Percentiles rank a stretch among this genome's conserved stretches.
phyloP scores from a whole-genome alignment of 129 eudicot species.

The Helianthus annuus region DNA sequence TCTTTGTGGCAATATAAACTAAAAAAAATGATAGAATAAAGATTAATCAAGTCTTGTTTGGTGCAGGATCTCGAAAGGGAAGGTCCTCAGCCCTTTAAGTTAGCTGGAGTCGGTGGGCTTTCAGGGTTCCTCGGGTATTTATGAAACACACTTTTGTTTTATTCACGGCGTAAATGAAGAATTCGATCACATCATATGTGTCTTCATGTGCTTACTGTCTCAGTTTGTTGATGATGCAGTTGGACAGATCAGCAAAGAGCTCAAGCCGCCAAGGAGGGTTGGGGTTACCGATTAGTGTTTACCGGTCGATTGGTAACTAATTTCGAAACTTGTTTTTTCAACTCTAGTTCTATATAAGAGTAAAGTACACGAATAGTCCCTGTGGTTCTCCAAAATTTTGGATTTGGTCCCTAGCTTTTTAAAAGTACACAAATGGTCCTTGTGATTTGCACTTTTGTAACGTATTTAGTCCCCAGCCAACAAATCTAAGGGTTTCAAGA shows the following conservation, averaged over 20 bases:
- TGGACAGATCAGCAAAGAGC: conserved; percentile 98
- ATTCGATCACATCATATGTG: background rate
- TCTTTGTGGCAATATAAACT: background rate
- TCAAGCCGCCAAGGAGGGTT: conserved; percentile 92
- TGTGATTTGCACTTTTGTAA: too few relatives aligned
- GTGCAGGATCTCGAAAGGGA: conserved; percentile 93
- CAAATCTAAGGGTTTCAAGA: too few relatives aligned
- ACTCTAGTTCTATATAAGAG: background rate
- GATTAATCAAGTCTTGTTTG: conserved; percentile 20
- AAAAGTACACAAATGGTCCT: too few relatives aligned
- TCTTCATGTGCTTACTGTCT: conserved; percentile 6
- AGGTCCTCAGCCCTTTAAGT: conserved; percentile 84
- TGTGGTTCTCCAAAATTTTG: too few relatives aligned
- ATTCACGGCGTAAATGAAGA: background rate
- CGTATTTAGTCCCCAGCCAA: too few relatives aligned
- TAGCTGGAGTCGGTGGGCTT: conserved; percentile 93
- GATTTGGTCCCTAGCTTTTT: too few relatives aligned
- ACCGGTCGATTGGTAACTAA: conserved; percentile 80
- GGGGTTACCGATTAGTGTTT: conserved; percentile 81
- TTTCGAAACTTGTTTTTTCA: background rate
- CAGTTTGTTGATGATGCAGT: conserved; percentile 41
- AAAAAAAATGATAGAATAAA: background rate
- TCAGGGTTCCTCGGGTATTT: conserved; percentile 91
- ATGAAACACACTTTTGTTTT: background rate
- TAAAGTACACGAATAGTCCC: too few relatives aligned